Percentiles rank a stretch among this genome's conserved stretches.
Conservation (phyloP, 2,329 filamentous ascomycete genomes). For the Seiridium cupressi region DNA sequence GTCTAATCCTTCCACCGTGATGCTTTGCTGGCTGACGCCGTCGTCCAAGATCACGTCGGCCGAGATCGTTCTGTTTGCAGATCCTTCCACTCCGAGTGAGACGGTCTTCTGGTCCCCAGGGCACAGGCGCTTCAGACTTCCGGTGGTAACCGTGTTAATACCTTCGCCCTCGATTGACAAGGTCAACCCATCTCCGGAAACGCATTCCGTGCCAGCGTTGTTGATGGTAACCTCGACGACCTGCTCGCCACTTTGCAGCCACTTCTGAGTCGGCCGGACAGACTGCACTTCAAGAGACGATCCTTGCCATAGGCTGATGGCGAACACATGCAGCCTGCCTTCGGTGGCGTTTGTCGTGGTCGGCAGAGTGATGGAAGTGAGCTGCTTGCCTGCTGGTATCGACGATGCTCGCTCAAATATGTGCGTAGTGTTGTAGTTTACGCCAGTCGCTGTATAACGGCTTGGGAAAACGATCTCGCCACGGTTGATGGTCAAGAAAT, state of each 20-base stretch:
- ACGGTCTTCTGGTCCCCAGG: slow-evolving; percentile 38
- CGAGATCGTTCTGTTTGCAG: slow-evolving; percentile 16
- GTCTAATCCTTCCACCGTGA: slow-evolving; percentile 17
- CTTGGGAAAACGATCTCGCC: slow-evolving; percentile 43
- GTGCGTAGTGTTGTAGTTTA: slow-evolving; percentile 40
- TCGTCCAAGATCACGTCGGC: slow-evolving; percentile 14
- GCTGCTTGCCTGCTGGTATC: slow-evolving; percentile 33
- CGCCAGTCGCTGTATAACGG: slow-evolving; percentile 36
- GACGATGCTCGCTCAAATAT: slow-evolving; percentile 43
- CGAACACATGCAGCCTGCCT: slow-evolving; percentile 36
- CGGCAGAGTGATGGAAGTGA: slow-evolving; percentile 39
- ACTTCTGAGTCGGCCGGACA: slow-evolving; percentile 36
- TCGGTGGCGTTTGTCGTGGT: slow-evolving; percentile 31
- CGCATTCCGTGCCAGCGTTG: slow-evolving; percentile 32
- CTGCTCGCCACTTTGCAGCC: slow-evolving; percentile 27
- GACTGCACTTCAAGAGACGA: slow-evolving; percentile 27
- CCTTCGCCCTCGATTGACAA: slow-evolving; percentile 26
- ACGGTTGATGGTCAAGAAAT: slow-evolving; percentile 41
- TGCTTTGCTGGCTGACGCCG: slow-evolving; percentile 11
- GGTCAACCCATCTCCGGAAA: slow-evolving; percentile 22
- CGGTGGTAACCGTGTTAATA: slow-evolving; percentile 40
- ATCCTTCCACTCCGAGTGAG: slow-evolving; percentile 29
- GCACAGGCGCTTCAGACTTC: slow-evolving; percentile 31
- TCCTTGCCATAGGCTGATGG: slow-evolving; percentile 29
- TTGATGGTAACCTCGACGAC: slow-evolving; percentile 35